These are phyloP conservation scores for Leccinum uliginosum DNA, from an alignment of 768 basidiomycete species.

Conservation along the genomic window DNA sequence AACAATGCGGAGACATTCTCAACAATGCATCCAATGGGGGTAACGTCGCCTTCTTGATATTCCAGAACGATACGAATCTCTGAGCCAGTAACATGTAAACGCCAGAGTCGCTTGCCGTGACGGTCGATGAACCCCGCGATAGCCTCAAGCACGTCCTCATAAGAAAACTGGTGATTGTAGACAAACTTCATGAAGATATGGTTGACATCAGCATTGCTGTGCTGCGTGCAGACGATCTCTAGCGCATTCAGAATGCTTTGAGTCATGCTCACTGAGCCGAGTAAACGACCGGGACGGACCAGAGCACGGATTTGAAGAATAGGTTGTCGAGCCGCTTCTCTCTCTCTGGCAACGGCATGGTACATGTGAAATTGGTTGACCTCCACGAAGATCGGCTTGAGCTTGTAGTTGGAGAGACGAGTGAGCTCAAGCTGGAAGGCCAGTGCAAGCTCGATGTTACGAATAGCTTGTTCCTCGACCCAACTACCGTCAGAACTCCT, in stretches of 20 bases:
- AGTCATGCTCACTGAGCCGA: slow-evolving; percentile 92
- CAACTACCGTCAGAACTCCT: slow-evolving; percentile 70
- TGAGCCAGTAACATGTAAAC: slow-evolving; percentile 94
- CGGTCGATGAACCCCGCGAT: slow-evolving; percentile 99
- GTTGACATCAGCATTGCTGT: slow-evolving; percentile 94
- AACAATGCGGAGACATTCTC: slow-evolving; percentile 99
- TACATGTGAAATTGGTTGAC: slow-evolving; percentile 98
- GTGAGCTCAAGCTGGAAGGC: slow-evolving; percentile 97
- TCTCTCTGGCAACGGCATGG: slow-evolving; percentile 91
- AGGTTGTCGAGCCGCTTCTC: slow-evolving; percentile 95
- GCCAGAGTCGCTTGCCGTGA: slow-evolving; percentile 97
- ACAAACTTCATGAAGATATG: slow-evolving; percentile 99
- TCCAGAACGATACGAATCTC: slow-evolving; percentile 95
- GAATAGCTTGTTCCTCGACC: slow-evolving; percentile 94
- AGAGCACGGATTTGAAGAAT: slow-evolving; percentile 98
- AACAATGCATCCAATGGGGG: slow-evolving; percentile 95
- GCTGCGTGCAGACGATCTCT: slow-evolving; percentile 85
- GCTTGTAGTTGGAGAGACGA: slow-evolving; percentile 94
- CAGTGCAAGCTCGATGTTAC: slow-evolving; percentile 96
- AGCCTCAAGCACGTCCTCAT: slow-evolving; percentile 94
- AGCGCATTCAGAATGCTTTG: slow-evolving; percentile 88
- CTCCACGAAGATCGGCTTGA: slow-evolving; percentile 92
- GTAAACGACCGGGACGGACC: slow-evolving; percentile 90
- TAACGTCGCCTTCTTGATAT: slow-evolving; percentile 90
- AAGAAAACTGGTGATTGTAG: slow-evolving; percentile 91